Percentiles rank a stretch among this genome's conserved stretches.
Conservation (phyloP, 352 stramenopile species). For the Globisporangium barbulae region DNA sequence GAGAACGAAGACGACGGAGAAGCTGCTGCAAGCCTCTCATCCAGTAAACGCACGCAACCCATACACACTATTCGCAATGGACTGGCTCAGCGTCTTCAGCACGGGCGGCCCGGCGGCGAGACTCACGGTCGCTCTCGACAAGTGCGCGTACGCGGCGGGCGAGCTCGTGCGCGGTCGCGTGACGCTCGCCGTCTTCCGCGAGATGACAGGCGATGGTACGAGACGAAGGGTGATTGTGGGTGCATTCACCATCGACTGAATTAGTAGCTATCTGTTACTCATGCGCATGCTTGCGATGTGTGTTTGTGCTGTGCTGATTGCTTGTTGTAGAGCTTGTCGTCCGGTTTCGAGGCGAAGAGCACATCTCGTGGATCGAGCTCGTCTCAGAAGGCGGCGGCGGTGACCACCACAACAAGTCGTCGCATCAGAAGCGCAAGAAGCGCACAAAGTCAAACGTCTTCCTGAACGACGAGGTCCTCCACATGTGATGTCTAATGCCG, state of each 20-base stretch:
- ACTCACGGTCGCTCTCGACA: conserved; percentile 13
- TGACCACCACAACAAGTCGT: background rate
- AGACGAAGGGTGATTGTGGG: background rate
- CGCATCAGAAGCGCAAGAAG: conserved; percentile 4
- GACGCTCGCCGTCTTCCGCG: conserved; percentile 6
- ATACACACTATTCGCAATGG: background rate
- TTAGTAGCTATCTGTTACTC: background rate
- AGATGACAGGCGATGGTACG: conserved; percentile 13
- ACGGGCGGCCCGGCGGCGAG: background rate
- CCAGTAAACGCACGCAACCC: no score
- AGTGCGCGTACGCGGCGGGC: conserved; percentile 14
- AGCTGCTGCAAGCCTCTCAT: no score
- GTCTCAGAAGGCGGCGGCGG: background rate
- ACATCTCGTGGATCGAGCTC: conserved; percentile 7
- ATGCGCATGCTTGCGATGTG: background rate
- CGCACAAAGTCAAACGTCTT: conserved; percentile 15
- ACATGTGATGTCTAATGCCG: background rate
- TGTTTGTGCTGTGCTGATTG: background rate
- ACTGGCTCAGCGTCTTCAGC: background rate
- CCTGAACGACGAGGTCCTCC: conserved; percentile 8
- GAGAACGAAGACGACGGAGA: no score
- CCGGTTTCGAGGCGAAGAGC: conserved; percentile 9
- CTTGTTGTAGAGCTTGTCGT: conserved; percentile 8
- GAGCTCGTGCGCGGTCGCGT: conserved; percentile 15
- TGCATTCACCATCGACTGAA: no score